Evolutionary conservation across 106 monocot genomes (phyloP), one percentile per base, ranked within the genome.

Genomic region (Platanthera zijinensis): DNA sequence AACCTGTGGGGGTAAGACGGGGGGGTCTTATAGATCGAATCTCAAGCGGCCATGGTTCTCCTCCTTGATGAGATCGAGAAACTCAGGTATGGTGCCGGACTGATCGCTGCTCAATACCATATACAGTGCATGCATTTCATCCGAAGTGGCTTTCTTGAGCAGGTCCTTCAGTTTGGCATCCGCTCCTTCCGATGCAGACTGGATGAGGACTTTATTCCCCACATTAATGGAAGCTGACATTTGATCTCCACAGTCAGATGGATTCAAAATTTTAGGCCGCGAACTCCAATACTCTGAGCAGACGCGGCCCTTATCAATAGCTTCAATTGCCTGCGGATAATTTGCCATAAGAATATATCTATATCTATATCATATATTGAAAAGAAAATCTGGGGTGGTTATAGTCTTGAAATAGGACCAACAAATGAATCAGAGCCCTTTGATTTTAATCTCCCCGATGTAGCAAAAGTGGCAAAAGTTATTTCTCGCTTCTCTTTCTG

Each of bases 11-110:
- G 9, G 2, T 9, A 10, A 14, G 10, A 21, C 46, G 63, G 25
- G 25, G 25, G 9, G 64, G 6, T 13, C 46, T 50, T 39, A 72
- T 19, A 72, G 7, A 49, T 72, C 9, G 39, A 72, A 72, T 17
- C 18, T 17, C 19, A 72, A 11, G 18, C 72, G 72, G 72, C 50
- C 19, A 8, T 15, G n/a, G 8, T 72, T 49, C 50, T 72, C 72
- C 50, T 72, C 72, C 50, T 50, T 72, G 50, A 72, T 72, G 50
- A 72, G 72, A 14, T 72, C n/a, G 14, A 72, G 72, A 17, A 72
- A 72, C 50, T 48, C 19, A 8, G 8, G 72, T n/a, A 8, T 48
- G 4, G 50, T 19, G 8, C 18, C 50, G 1, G 69, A 46, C 47
- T 47, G 46, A 46, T 50, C 50, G 19, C 8, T 21, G 19, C 50